Percentiles rank a stretch among this genome's conserved stretches.
phyloP scores from a whole-genome alignment of 331 rosid species.

The Erythrophleum ivorense region DNA sequence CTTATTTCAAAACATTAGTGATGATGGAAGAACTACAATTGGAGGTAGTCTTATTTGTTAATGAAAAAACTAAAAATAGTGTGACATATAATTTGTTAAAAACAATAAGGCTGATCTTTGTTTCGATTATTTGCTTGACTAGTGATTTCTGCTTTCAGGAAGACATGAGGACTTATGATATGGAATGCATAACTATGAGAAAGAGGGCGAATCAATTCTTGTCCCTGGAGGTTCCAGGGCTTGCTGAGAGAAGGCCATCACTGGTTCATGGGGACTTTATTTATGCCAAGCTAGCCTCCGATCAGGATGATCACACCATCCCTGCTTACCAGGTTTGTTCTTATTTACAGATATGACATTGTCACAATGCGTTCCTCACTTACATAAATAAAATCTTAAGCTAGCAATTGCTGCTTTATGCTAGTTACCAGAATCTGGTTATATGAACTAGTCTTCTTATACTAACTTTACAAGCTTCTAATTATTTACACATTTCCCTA shows the following conservation, averaged over 20 bases:
- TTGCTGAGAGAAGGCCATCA: conserved; percentile 94
- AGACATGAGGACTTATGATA: conserved; percentile 77
- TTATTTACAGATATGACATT: conserved; percentile 32
- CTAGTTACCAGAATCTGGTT: conserved; percentile 18
- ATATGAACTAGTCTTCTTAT: conserved; percentile 5
- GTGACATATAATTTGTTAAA: conserved; percentile 11
- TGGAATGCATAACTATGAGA: conserved; percentile 69
- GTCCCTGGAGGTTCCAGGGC: conserved; percentile 89
- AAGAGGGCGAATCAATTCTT: conserved; percentile 53
- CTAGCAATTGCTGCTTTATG: conserved; percentile 21
- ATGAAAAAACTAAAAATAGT: conserved; percentile 22
- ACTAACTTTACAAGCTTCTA: conserved; percentile 20
- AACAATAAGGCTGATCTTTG: conserved; percentile 7
- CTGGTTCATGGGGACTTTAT: conserved; percentile 85
- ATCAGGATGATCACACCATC: conserved; percentile 27
- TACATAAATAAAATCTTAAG: conserved; percentile 1
- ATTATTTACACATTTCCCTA: conserved; percentile 2
- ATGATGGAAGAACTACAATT: conserved; percentile 90
- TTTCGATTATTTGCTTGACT: conserved; percentile 38
- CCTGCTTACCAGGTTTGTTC: conserved; percentile 65
- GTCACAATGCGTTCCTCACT: conserved; percentile 9
- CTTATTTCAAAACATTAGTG: conserved; percentile 64
- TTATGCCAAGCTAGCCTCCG: conserved; percentile 61
- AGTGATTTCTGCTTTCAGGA: conserved; percentile 58
- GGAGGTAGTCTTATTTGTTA: conserved; percentile 61